These are phyloP conservation scores for Trametopsis cervina DNA, from an alignment of 768 basidiomycete species.

Conservation along the genomic window DNA sequence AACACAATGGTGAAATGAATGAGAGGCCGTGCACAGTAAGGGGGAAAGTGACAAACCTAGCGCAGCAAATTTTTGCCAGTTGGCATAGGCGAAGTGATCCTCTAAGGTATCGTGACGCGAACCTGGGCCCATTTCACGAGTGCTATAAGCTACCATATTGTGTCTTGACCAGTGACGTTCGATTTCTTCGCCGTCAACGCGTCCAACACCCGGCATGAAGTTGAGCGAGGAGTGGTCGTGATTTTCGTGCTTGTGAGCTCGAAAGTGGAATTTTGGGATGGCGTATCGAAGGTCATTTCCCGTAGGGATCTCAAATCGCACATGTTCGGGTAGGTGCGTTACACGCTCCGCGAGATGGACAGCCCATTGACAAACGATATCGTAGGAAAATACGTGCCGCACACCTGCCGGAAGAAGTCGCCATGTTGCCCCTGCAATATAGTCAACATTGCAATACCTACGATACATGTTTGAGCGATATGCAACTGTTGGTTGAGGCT, in stretches of 20 bases:
- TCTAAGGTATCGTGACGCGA: conserved; percentile 29
- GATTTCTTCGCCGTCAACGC: conserved; percentile 30
- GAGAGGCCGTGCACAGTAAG: not conserved
- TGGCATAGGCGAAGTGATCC: conserved; percentile 28
- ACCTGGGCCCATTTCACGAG: conserved; percentile 31
- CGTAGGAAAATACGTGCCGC: conserved; percentile 11
- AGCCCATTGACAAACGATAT: conserved; percentile 18
- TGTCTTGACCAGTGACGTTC: conserved; percentile 32
- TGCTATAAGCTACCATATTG: conserved; percentile 26
- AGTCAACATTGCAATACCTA: conserved; percentile 21
- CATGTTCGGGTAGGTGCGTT: not conserved
- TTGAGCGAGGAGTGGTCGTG: conserved; percentile 26
- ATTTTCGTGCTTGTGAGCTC: conserved; percentile 25
- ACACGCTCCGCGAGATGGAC: conserved; percentile 13
- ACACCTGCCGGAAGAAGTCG: not conserved
- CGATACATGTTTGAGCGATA: not conserved
- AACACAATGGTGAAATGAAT: not conserved
- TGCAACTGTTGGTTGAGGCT: not conserved
- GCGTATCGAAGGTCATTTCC: conserved; percentile 11
- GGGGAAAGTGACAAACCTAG: conserved; percentile 18
- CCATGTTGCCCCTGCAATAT: conserved; percentile 8
- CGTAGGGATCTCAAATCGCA: not conserved
- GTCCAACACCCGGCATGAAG: conserved; percentile 21
- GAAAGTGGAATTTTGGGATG: conserved; percentile 33
- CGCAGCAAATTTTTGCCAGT: conserved; percentile 28